Conservation (phyloP, 257 asterid genomes). For the Jasminum sambac region DNA sequence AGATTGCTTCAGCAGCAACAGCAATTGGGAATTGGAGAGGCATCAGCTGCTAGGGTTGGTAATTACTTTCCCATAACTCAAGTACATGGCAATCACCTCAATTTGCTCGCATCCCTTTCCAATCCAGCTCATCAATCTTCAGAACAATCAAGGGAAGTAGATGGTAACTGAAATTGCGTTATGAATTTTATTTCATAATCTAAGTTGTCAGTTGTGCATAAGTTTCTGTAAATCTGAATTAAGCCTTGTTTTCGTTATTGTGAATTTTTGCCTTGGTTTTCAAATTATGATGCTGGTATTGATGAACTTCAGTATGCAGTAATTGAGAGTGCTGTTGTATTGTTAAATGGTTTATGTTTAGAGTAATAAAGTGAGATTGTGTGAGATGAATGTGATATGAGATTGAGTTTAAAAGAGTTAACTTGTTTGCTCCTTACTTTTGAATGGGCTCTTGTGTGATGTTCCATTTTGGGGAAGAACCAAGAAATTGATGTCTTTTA, state of each 20-base stretch:
- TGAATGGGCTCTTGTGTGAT: neutral
- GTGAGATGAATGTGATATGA: constrained; percentile 1
- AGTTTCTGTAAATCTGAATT: neutral
- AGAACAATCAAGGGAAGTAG: constrained; percentile 1
- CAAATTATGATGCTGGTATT: neutral
- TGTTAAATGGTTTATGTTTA: neutral
- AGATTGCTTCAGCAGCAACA: constrained; percentile 19
- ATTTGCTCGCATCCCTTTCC: constrained; percentile 18
- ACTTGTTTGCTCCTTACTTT: neutral
- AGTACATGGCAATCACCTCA: constrained; percentile 11
- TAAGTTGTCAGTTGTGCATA: neutral
- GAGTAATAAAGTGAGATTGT: neutral
- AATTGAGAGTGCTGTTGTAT: neutral
- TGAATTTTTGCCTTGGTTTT: neutral
- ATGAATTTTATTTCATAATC: neutral
- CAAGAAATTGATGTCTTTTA: neutral
- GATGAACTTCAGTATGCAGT: neutral
- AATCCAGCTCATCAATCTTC: constrained; percentile 1
- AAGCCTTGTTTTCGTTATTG: neutral
- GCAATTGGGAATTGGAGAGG: constrained; percentile 14
- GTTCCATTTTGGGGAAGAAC: neutral
- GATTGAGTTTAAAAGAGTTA: neutral
- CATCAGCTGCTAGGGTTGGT: constrained; percentile 18
- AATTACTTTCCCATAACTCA: constrained; percentile 14
- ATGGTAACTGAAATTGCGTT: neutral